Conservation (phyloP, 371 early-diverging fungal genomes). For the Saksenaea oblongispora region DNA sequence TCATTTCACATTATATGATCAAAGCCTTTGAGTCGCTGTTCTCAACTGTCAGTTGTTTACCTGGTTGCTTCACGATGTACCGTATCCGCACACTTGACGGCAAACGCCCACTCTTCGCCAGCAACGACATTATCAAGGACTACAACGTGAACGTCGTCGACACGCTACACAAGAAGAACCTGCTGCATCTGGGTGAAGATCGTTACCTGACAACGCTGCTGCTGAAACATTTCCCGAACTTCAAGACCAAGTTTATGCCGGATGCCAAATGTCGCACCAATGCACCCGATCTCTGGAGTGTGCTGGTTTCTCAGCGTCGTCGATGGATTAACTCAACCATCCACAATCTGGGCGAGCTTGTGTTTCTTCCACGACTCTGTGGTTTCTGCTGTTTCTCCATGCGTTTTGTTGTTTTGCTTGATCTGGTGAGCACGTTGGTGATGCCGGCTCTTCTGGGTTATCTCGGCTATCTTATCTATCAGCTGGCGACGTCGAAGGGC, state of each 20-base stretch:
- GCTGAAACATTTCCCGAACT: slow-evolving; percentile 96
- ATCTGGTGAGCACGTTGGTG: slow-evolving; percentile 90
- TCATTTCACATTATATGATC: slow-evolving; percentile 97
- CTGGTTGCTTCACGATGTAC: slow-evolving; percentile 98
- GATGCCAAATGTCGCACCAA: slow-evolving; percentile 95
- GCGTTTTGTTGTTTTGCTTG: slow-evolving; percentile 95
- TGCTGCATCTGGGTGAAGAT: slow-evolving; percentile 84
- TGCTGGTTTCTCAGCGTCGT: slow-evolving; percentile 95
- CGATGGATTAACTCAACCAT: slow-evolving; percentile 99
- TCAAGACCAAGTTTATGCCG: slow-evolving; percentile 94
- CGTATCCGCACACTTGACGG: slow-evolving; percentile 80
- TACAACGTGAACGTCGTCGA: slow-evolving; percentile 95
- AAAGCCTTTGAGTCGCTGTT: slow-evolving; percentile 99
- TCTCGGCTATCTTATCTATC: slow-evolving; percentile 74
- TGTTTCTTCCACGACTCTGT: slow-evolving; percentile 86
- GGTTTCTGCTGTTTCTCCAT: slow-evolving; percentile 99
- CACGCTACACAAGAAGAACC: slow-evolving; percentile 96
- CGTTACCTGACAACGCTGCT: slow-evolving; percentile 97
- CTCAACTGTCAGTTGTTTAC: slow-evolving; percentile 95
- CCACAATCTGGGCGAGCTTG: slow-evolving; percentile 93
- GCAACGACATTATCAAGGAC: slow-evolving; percentile 87
- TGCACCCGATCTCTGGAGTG: slow-evolving; percentile 94
- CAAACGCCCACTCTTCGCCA: slow-evolving; percentile 85
- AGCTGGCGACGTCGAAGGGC: slow-evolving; percentile 42
- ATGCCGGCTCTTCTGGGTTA: slow-evolving; percentile 93